Evolutionary conservation across 139 green algal genomes (phyloP).

Genomic region (Micromonas pusilla): DNA sequence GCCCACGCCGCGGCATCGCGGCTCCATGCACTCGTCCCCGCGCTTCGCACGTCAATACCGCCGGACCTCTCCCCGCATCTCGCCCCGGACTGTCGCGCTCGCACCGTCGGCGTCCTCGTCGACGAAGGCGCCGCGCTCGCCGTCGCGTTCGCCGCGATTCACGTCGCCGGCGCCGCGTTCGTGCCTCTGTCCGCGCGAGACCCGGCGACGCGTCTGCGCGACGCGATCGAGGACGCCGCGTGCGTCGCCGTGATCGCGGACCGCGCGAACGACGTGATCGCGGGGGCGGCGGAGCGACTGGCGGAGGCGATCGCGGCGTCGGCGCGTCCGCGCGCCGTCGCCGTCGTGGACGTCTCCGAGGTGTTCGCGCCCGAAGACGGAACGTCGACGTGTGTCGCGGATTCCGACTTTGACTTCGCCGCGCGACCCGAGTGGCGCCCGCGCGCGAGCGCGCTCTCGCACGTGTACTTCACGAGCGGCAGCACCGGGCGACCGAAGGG

Average conservation of each 20-base stretch:
- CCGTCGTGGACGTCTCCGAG: background rate
- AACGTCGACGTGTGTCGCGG: background rate
- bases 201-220: conserved; percentile 39
- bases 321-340: background rate
- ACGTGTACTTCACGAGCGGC: conserved; percentile 62
- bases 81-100: background rate
- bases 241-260: conserved; percentile 3
- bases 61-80: background rate
- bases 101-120: background rate
- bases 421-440: background rate
- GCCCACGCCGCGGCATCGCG: no score
- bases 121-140: background rate
- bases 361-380: background rate
- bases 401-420: background rate
- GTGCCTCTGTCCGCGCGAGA: conserved; percentile 53
- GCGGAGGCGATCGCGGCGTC: background rate
- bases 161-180: conserved; percentile 41
- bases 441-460: conserved; percentile 32
- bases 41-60: no score
- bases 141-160: background rate
- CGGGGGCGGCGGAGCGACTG: background rate
- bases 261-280: background rate
- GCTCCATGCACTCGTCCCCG: no score
- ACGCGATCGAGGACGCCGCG: conserved; percentile 42
- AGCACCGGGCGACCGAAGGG: conserved; percentile 55